A percentile compares a stretch with the other conserved stretches of the same genome.
Evolutionary conservation across 352 stramenopile genomes (phyloP).

Genomic region (Phytophthora vignae): DNA sequence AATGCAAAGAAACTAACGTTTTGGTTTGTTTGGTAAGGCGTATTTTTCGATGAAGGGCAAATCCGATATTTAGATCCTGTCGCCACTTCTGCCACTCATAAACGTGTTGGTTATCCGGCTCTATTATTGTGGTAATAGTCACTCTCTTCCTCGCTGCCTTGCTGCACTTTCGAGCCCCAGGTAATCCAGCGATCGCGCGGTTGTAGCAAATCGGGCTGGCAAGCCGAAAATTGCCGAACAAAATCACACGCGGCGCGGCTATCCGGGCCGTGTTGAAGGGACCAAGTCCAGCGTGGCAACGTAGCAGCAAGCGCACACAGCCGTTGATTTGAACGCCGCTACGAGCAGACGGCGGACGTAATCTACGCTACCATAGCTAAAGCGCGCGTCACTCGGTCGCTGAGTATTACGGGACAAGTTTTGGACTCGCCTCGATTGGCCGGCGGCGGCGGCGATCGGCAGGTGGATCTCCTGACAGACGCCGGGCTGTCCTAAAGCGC

Average conservation of each 20-base stretch:
- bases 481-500: conserved; percentile 10
- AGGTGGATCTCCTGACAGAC: conserved; percentile 17
- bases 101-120: too few relatives aligned
- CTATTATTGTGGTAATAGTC: too few relatives aligned
- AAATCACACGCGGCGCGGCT: conserved; percentile 13
- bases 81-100: too few relatives aligned
- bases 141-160: conserved; percentile 1
- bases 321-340: conserved; percentile 35
- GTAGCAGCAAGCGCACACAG: conserved; percentile 31
- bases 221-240: conserved; percentile 23
- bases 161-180: neutral
- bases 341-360: conserved; percentile 32
- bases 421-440: conserved; percentile 7
- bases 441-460: conserved; percentile 16
- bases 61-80: too few relatives aligned
- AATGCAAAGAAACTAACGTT: too few relatives aligned
- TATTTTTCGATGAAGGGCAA: too few relatives aligned
- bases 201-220: conserved; percentile 38
- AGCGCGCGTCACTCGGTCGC: conserved; percentile 6
- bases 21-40: too few relatives aligned
- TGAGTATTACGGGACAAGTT: conserved; percentile 26
- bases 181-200: conserved; percentile 27
- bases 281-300: conserved; percentile 35
- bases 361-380: conserved; percentile 12
- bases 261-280: conserved; percentile 26